Evolutionary conservation across 495 filamentous ascomycete genomes (phyloP), one percentile per base, ranked within the genome.

Genomic region (Parathielavia appendiculata): DNA sequence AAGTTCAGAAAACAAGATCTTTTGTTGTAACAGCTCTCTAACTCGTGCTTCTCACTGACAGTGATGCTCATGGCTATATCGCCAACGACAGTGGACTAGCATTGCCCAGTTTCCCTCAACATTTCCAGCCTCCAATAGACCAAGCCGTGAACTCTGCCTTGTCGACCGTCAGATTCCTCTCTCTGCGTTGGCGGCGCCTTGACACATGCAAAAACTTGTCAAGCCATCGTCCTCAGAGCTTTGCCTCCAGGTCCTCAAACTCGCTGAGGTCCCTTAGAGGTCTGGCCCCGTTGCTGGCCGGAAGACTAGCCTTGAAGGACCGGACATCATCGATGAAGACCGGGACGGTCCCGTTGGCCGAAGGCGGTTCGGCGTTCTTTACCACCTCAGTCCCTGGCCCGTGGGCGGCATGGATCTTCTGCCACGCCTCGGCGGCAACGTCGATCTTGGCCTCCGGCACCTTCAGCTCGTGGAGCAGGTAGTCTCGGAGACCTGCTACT

Each of bases 161-260:
- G 26, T 30, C 26, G 26, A 2, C 26, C 26, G 2, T 30, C 26
- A 6, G 6, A 2, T 6, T 6, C 26, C 26, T 6, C 26, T 30
- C 26, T 30, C 26, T 30, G 26, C 6, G 26, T 30, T 6, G 3
- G 26, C 26, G 3, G 6, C 26, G 26, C 1, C 16, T 23, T 38
- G 9, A 32, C 7, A 30, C 49, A 52, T 40, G 22, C 17, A 41
- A 41, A 5, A 11, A 9, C 1, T 32, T 3, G 30, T 23, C 32
- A 5, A 3, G 32, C 16, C 12, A 14, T 4, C 10, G 16, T 6
- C 17, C 22, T 57, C 43, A 69, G 17, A 93, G 81, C 75, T 93
- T 93, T 13, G 87, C 72, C 51, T 86, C 87, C 61, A 84, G 73
- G 58, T 96, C 91, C 71, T 92, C 89, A 66, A 87, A 96, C 57